Conservation (phyloP, 257 asterid species). For the Fraxinus americana region DNA sequence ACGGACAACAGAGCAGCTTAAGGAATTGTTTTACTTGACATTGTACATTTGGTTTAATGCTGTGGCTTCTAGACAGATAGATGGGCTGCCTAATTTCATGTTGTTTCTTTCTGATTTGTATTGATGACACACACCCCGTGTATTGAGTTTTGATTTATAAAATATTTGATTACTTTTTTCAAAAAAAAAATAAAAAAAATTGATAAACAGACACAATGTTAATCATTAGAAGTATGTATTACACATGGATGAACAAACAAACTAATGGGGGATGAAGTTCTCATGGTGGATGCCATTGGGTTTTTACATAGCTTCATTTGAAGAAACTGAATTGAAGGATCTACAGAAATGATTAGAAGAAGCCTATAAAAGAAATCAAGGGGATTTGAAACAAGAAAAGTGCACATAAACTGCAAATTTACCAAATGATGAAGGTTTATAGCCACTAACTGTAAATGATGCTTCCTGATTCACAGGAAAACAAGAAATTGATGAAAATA, state of each 20-base stretch:
- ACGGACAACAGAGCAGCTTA: too few relatives aligned
- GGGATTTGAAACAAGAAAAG: not conserved
- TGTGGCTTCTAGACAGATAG: too few relatives aligned
- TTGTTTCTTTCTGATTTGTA: too few relatives aligned
- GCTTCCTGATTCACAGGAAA: not conserved
- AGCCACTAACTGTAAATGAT: not conserved
- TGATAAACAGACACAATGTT: not conserved
- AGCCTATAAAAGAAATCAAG: not conserved
- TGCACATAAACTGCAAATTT: not conserved
- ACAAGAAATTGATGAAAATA: not conserved
- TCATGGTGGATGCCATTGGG: not conserved
- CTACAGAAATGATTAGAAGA: not conserved
- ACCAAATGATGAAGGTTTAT: not conserved
- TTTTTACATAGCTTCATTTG: not conserved
- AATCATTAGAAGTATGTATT: constrained; percentile 19
- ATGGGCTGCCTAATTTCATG: too few relatives aligned
- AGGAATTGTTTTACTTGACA: too few relatives aligned
- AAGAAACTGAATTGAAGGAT: not conserved
- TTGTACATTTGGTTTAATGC: too few relatives aligned
- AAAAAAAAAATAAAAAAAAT: too few relatives aligned
- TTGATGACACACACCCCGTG: too few relatives aligned
- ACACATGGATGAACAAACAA: constrained; percentile 2
- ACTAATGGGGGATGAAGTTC: constrained; percentile 10
- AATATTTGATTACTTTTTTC: too few relatives aligned
- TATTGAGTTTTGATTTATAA: too few relatives aligned